Evolutionary conservation across 352 stramenopile species (phyloP).

Genomic region (Pythium vanterpoolii): DNA sequence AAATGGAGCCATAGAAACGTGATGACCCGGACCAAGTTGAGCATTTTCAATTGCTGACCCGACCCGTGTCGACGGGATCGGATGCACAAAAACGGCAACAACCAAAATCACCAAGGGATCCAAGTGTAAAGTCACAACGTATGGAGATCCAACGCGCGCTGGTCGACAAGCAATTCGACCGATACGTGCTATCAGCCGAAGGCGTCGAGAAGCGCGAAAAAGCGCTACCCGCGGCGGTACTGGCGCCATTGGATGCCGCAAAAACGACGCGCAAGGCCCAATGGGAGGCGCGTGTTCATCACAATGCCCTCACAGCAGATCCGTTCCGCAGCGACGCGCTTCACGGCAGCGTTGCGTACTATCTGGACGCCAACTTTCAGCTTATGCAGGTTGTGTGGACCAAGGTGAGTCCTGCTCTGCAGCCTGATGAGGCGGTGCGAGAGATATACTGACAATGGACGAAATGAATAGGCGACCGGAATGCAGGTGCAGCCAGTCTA

Average conservation of each 20-base stretch:
- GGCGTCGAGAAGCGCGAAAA: slow-evolving; percentile 29
- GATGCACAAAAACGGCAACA: slow-evolving; percentile 13
- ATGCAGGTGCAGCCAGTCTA: slow-evolving; percentile 31
- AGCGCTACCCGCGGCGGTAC: slow-evolving; percentile 27
- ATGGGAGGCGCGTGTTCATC: slow-evolving; percentile 64
- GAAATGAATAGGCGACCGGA: slow-evolving; percentile 18
- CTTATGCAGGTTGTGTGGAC: slow-evolving; percentile 50
- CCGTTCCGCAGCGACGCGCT: slow-evolving; percentile 44
- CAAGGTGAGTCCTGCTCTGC: slow-evolving; percentile 24
- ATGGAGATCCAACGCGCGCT: slow-evolving; percentile 68
- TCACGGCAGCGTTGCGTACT: slow-evolving; percentile 50
- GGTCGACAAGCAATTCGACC: slow-evolving; percentile 78
- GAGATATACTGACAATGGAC: neutral
- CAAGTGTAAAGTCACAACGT: neutral
- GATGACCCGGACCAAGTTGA: slow-evolving; percentile 12
- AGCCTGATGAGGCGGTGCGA: too few relatives aligned
- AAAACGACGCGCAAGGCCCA: slow-evolving; percentile 64
- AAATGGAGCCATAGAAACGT: slow-evolving; percentile 2
- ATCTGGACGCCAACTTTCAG: slow-evolving; percentile 54
- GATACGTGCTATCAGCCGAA: slow-evolving; percentile 55
- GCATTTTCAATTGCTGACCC: neutral
- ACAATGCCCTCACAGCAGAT: slow-evolving; percentile 60
- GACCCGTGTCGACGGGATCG: slow-evolving; percentile 11
- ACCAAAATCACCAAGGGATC: slow-evolving; percentile 7
- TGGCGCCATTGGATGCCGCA: slow-evolving; percentile 41